Evolutionary conservation across 495 filamentous ascomycete genomes (phyloP).

Genomic region (Trichoderma asperelloides): DNA sequence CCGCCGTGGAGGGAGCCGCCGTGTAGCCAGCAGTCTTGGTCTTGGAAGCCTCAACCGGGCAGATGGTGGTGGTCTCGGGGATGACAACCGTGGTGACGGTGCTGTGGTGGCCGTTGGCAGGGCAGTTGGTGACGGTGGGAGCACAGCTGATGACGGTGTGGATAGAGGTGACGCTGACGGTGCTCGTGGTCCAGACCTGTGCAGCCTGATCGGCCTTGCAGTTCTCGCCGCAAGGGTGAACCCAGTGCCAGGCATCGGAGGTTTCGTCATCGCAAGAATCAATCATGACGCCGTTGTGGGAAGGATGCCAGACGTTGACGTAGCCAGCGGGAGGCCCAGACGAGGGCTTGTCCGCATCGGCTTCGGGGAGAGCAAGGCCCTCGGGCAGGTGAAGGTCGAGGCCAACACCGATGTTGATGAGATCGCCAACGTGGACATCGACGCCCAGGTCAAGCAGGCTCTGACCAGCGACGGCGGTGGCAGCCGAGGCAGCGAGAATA

Average conservation of each 20-base stretch:
- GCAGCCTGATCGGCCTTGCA: constrained; percentile 12
- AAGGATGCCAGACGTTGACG: constrained; percentile 12
- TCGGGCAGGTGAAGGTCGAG: constrained; percentile 8
- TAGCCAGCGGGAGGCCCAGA: constrained; percentile 20
- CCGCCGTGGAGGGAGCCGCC: neutral
- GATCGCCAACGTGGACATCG: neutral
- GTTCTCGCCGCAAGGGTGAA: constrained; percentile 15
- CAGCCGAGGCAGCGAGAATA: neutral
- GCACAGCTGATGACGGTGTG: constrained; percentile 24
- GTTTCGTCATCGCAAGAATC: constrained; percentile 11
- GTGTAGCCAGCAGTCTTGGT: constrained; percentile 5
- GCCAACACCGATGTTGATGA: neutral
- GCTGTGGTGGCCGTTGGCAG: constrained; percentile 19
- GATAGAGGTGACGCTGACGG: constrained; percentile 21
- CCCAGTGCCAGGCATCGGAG: constrained; percentile 12
- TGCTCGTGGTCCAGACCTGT: constrained; percentile 23
- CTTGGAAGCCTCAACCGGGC: constrained; percentile 20
- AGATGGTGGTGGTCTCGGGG: constrained; percentile 27
- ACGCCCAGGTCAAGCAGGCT: constrained; percentile 6
- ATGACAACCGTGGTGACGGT: constrained; percentile 28
- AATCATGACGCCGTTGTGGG: constrained; percentile 8
- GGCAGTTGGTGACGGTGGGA: constrained; percentile 19
- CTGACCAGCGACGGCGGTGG: neutral
- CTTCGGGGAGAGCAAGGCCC: constrained; percentile 4
- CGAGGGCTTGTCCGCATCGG: constrained; percentile 21